Evolutionary conservation across 2,329 filamentous ascomycete genomes (phyloP).

Genomic region (Paecilomyces niveus): DNA sequence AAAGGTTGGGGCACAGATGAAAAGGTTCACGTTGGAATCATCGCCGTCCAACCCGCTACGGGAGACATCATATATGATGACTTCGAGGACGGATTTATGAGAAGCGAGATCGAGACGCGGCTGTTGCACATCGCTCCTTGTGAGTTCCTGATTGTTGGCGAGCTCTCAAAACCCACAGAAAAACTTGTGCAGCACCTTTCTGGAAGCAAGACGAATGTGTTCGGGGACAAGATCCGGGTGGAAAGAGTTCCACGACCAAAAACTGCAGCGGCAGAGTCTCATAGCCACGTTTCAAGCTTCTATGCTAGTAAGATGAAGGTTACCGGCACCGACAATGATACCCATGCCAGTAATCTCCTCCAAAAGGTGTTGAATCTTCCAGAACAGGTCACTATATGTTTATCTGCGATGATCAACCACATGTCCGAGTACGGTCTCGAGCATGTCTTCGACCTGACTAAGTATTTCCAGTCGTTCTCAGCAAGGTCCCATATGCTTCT

Average conservation of each 20-base stretch:
- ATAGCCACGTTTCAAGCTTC: slow-evolving; percentile 85
- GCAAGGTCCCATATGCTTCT: slow-evolving; percentile 91
- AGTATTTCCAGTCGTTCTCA: slow-evolving; percentile 95
- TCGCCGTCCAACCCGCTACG: slow-evolving; percentile 91
- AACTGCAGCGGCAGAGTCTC: slow-evolving; percentile 75
- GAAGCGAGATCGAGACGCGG: slow-evolving; percentile 91
- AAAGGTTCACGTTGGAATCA: slow-evolving; percentile 81
- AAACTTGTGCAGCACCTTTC: slow-evolving; percentile 88
- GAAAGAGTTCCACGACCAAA: slow-evolving; percentile 71
- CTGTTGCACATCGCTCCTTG: slow-evolving; percentile 91
- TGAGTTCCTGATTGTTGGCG: slow-evolving; percentile 87
- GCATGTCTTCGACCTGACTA: slow-evolving; percentile 92
- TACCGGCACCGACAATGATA: slow-evolving; percentile 45
- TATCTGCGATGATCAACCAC: slow-evolving; percentile 94
- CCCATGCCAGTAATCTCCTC: slow-evolving; percentile 58
- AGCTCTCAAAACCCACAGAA: slow-evolving; percentile 82
- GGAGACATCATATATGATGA: slow-evolving; percentile 94
- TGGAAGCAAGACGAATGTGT: slow-evolving; percentile 81
- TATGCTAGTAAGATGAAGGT: slow-evolving; percentile 79
- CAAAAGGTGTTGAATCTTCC: slow-evolving; percentile 82
- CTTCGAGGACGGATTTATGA: slow-evolving; percentile 97
- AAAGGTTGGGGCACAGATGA: slow-evolving; percentile 83
- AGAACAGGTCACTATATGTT: slow-evolving; percentile 78
- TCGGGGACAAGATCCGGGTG: slow-evolving; percentile 81
- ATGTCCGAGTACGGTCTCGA: slow-evolving; percentile 86